Evolutionary conservation across 441 rosid genomes (phyloP).

Genomic region (Daphne laureola): DNA sequence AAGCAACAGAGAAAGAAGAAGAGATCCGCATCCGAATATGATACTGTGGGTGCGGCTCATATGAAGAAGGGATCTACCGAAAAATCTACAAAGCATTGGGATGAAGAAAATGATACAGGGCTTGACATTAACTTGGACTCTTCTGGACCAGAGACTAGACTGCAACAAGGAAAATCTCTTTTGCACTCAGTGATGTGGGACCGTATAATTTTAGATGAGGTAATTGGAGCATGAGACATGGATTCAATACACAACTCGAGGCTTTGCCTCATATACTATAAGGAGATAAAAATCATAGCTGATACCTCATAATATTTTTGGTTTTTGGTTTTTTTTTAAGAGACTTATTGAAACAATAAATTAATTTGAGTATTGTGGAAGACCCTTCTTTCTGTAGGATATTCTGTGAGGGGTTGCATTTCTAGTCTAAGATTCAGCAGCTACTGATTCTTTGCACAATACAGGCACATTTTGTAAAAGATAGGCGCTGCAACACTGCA

Average conservation of each 20-base stretch:
- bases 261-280: no score
- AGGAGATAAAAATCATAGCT: no score
- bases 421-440: background rate
- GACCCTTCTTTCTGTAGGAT: no score
- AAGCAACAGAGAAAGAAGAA: constrained; percentile 64
- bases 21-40: constrained; percentile 14
- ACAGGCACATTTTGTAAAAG: constrained; percentile 92
- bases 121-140: constrained; percentile 7
- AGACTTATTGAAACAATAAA: no score
- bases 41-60: constrained; percentile 20
- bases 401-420: no score
- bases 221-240: constrained; percentile 19
- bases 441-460: constrained; percentile 8
- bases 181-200: constrained; percentile 80
- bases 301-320: no score
- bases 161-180: constrained; percentile 38
- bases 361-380: no score
- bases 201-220: constrained; percentile 92
- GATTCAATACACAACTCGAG: background rate
- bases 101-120: constrained; percentile 15
- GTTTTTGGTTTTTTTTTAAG: no score
- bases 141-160: constrained; percentile 15
- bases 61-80: constrained; percentile 18
- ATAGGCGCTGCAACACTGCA: constrained; percentile 83
- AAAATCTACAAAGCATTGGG: constrained; percentile 18